Evolutionary conservation across 371 early-diverging fungal genomes (phyloP).

Genomic region (Globomyces sp.): DNA sequence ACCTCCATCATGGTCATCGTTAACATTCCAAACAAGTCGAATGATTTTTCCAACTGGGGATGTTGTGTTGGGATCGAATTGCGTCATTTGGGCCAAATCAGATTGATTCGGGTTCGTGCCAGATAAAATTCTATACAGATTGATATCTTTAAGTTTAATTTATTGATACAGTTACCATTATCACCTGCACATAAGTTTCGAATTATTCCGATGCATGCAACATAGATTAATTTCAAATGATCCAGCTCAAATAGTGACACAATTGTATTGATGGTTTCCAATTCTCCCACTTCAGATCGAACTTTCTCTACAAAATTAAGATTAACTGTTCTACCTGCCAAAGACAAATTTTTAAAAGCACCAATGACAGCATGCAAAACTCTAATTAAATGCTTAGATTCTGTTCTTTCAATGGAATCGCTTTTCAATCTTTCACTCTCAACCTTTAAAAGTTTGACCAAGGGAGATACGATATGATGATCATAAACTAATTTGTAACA

Average conservation of each 20-base stretch:
- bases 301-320: too few species aligned
- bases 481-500: slow-evolving; percentile 36
- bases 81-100: slow-evolving; percentile 25
- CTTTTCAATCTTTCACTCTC: slow-evolving; percentile 35
- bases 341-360: slow-evolving; percentile 50
- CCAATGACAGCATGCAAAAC: slow-evolving; percentile 55
- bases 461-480: slow-evolving; percentile 33
- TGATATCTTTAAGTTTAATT: slow-evolving; percentile 28
- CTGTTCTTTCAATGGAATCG: slow-evolving; percentile 22
- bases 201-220: not conserved
- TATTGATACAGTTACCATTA: slow-evolving; percentile 30
- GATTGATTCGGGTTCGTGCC: slow-evolving; percentile 34
- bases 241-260: not conserved
- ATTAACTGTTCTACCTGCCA: slow-evolving; percentile 34
- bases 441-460: slow-evolving; percentile 38
- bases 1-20: slow-evolving; percentile 49
- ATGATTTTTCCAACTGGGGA: slow-evolving; percentile 44
- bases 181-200: slow-evolving; percentile 27
- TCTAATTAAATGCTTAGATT: slow-evolving; percentile 42
- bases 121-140: slow-evolving; percentile 45
- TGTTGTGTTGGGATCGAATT: slow-evolving; percentile 6
- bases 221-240: not conserved
- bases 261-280: slow-evolving; percentile 8
- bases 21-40: slow-evolving; percentile 42
- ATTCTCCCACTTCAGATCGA: not conserved